A percentile compares a stretch with the other conserved stretches of the same genome.
phyloP scores from a whole-genome alignment of 257 asterid genomes.

The Salvia splendens region DNA sequence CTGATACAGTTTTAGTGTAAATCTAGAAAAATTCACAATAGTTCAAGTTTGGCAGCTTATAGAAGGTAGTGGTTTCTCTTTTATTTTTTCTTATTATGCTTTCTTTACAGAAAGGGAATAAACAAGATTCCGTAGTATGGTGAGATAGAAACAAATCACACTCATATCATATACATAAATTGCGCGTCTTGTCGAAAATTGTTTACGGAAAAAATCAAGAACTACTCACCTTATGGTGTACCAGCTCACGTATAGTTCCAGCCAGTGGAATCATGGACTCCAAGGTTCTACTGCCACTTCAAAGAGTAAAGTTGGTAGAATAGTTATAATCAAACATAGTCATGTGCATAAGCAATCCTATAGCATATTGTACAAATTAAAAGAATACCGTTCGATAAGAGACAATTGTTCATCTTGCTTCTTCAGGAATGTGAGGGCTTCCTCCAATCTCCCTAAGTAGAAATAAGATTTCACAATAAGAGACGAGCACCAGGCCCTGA shows the following conservation, averaged over 20 bases:
- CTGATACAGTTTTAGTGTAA: no score
- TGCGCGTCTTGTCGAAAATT: conserved; percentile 10
- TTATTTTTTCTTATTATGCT: not conserved
- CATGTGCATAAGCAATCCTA: conserved; percentile 6
- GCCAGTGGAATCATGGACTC: conserved; percentile 70
- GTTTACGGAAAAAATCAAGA: conserved; percentile 24
- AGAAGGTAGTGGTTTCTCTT: not conserved
- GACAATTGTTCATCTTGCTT: conserved; percentile 65
- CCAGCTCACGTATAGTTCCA: conserved; percentile 67
- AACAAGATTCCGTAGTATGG: not conserved
- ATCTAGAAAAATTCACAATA: no score
- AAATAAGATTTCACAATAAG: conserved; percentile 68
- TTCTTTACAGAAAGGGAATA: not conserved
- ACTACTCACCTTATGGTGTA: conserved; percentile 74
- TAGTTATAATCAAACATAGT: conserved; percentile 26
- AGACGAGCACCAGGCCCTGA: conserved; percentile 67
- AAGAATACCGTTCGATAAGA: conserved; percentile 47
- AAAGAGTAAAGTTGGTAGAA: conserved; percentile 37
- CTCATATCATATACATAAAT: not conserved
- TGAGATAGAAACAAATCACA: not conserved
- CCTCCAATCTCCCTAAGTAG: conserved; percentile 83
- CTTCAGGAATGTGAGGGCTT: conserved; percentile 68
- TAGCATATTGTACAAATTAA: conserved; percentile 21
- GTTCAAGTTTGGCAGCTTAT: no score
- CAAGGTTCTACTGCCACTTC: conserved; percentile 47